Evolutionary conservation across 805 yeast genomes (phyloP), one percentile per base, ranked within the genome.

Genomic region (Lipomyces anomalus): DNA sequence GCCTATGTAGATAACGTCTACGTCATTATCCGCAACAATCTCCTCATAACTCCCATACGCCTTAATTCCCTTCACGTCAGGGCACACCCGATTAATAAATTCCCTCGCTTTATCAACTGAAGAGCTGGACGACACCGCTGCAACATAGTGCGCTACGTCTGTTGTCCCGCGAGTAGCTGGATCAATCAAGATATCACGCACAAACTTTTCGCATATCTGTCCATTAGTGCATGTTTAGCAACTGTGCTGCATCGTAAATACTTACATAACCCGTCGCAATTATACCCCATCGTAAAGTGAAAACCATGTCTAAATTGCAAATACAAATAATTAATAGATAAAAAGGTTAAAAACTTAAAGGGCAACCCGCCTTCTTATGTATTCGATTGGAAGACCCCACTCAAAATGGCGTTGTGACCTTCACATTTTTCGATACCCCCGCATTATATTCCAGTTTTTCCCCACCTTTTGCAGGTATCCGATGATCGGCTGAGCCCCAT

Each of bases 1-100:
- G 17, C 48, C 49, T 36, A 77, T 61, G 57, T 76, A 76, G 24
- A 76, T 67, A 7, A 70, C 62, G 38, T 76, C 73, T 33, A 76
- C 66, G 2, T 67, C 62, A 1, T 65, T 56, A 47, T 72, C 69
- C 21, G 45, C 46, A 47, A 65, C 68, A 32, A 75, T 64, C 1
- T 70, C 73, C 17, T 66, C 68, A 53, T 76, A 76, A 5, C 48
- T 43, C 9, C 51, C 58, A 33, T 57, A 57, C 3, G 40, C 36
- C 9, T 11, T 17, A 50, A 57, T 35, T 50, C 45, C 35, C 3
- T 50, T 52, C 13, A 47, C 57, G 33, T 57, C 57, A 7, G 51
- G 59, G 21, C 55, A 47, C 34, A 44, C 50, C 33, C 57, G 60
- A 30, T 40, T 34, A 26, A 60, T 54, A 35, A 61, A 61, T 44